phyloP scores from a whole-genome alignment of 2,329 filamentous ascomycete genomes.

The Erysiphe neolycopersici region DNA sequence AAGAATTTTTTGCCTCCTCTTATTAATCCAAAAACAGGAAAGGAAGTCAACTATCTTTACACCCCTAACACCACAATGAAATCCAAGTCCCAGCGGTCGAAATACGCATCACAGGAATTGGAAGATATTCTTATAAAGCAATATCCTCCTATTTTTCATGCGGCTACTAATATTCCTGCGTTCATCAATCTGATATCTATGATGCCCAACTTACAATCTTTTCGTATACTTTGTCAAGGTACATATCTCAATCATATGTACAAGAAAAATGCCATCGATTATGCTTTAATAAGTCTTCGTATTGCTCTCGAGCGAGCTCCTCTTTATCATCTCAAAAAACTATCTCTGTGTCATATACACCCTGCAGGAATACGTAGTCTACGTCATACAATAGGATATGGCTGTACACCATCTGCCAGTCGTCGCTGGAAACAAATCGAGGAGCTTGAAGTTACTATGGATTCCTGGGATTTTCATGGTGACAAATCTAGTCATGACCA shows the following conservation, averaged over 20 bases:
- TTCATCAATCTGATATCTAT: constrained; percentile 51
- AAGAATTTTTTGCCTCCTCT: constrained; percentile 67
- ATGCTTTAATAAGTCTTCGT: constrained; percentile 63
- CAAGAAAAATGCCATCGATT: constrained; percentile 57
- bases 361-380: constrained; percentile 53
- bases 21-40: constrained; percentile 45
- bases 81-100: constrained; percentile 34
- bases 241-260: constrained; percentile 43
- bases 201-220: constrained; percentile 42
- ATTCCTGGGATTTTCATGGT: constrained; percentile 37
- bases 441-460: constrained; percentile 45
- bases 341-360: constrained; percentile 51
- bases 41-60: constrained; percentile 60
- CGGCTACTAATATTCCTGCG: constrained; percentile 62
- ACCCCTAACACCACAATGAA: constrained; percentile 44
- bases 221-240: constrained; percentile 51
- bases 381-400: constrained; percentile 46
- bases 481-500: constrained; percentile 37
- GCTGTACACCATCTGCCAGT: constrained; percentile 42
- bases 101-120: constrained; percentile 55
- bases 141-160: constrained; percentile 72
- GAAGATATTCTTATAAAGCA: constrained; percentile 63
- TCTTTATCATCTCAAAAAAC: constrained; percentile 34
- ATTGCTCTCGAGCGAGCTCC: constrained; percentile 56
- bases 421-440: constrained; percentile 55